Percentiles rank a stretch among this genome's conserved stretches.
These are phyloP conservation scores for Pythium dissimile DNA, from an alignment of 352 stramenopile species.

Conservation along the genomic window DNA sequence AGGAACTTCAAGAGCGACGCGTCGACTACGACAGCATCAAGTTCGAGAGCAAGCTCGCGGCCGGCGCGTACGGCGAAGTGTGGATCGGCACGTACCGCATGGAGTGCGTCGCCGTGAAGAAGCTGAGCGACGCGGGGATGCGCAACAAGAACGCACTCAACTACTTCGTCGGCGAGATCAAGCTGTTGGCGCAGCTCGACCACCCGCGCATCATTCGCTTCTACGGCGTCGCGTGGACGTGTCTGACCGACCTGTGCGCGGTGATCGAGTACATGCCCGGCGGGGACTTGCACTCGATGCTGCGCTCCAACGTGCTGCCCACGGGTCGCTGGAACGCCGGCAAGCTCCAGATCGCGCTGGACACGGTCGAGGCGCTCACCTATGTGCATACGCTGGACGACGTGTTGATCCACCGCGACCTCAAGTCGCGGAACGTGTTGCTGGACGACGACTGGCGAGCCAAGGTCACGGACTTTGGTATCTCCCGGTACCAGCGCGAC, in stretches of 20 bases:
- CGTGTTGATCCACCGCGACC: constrained; percentile 28
- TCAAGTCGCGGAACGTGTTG: constrained; percentile 38
- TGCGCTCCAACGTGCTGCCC: constrained; percentile 18
- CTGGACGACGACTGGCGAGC: constrained; percentile 25
- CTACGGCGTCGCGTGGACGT: constrained; percentile 34
- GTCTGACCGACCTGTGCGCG: constrained; percentile 20
- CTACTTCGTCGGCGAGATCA: constrained; percentile 26
- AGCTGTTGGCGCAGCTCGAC: constrained; percentile 28
- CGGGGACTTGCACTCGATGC: constrained; percentile 29
- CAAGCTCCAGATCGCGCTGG: constrained; percentile 31
- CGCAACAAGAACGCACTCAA: constrained; percentile 11
- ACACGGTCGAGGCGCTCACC: constrained; percentile 27
- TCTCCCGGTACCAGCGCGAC: constrained; percentile 27
- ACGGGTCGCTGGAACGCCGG: constrained; percentile 15
- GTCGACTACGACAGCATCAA: constrained; percentile 64
- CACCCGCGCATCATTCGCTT: constrained; percentile 33
- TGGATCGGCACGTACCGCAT: constrained; percentile 67
- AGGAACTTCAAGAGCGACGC: constrained; percentile 54
- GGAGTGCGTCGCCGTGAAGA: constrained; percentile 54
- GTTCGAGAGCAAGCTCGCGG: constrained; percentile 53
- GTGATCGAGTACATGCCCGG: constrained; percentile 37
- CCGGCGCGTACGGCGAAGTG: constrained; percentile 64
- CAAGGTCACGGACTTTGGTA: constrained; percentile 34
- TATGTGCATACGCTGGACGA: constrained; percentile 30
- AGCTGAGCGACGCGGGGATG: constrained; percentile 32